Conservation (phyloP, 2,329 filamentous ascomycete genomes). For the Kalaharituber pfeilii region DNA sequence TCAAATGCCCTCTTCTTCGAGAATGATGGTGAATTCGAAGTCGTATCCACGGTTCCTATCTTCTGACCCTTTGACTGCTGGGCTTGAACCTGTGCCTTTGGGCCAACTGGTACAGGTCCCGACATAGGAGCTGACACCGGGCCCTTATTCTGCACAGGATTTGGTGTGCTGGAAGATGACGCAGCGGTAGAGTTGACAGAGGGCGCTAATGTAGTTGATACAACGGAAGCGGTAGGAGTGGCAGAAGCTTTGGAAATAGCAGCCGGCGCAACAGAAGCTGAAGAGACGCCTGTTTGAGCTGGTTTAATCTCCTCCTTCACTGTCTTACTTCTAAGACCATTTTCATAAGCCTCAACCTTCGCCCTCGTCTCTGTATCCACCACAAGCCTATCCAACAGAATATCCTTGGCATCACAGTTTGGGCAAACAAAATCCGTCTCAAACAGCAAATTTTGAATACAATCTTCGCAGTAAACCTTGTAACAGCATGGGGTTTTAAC, state of each 20-base stretch:
- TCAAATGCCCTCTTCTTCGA: slow-evolving; percentile 73
- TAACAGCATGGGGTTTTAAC: slow-evolving; percentile 98
- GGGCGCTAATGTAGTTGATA: slow-evolving; percentile 7
- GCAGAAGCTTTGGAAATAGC: background rate
- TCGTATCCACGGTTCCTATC: slow-evolving; percentile 16
- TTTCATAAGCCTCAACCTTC: slow-evolving; percentile 60
- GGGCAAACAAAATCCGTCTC: slow-evolving; percentile 96
- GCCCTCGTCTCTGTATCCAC: slow-evolving; percentile 60
- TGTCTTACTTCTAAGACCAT: slow-evolving; percentile 29
- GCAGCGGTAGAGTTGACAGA: background rate
- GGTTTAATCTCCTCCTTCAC: slow-evolving; percentile 27
- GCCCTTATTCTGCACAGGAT: background rate
- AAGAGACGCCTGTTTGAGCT: slow-evolving; percentile 8
- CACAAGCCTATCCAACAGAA: slow-evolving; percentile 80
- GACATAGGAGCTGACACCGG: slow-evolving; percentile 23
- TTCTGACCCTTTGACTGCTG: slow-evolving; percentile 16
- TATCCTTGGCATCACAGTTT: slow-evolving; percentile 73
- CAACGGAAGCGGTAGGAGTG: slow-evolving; percentile 5
- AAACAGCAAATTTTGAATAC: slow-evolving; percentile 97
- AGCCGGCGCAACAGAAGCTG: slow-evolving; percentile 12
- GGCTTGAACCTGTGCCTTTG: slow-evolving; percentile 24
- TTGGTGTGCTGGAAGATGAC: slow-evolving; percentile 12
- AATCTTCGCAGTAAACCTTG: slow-evolving; percentile 98
- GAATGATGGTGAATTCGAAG: slow-evolving; percentile 24
- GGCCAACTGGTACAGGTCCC: slow-evolving; percentile 20